Conservation (phyloP, 352 stramenopile species). For the Thraustochytrium striatum region DNA sequence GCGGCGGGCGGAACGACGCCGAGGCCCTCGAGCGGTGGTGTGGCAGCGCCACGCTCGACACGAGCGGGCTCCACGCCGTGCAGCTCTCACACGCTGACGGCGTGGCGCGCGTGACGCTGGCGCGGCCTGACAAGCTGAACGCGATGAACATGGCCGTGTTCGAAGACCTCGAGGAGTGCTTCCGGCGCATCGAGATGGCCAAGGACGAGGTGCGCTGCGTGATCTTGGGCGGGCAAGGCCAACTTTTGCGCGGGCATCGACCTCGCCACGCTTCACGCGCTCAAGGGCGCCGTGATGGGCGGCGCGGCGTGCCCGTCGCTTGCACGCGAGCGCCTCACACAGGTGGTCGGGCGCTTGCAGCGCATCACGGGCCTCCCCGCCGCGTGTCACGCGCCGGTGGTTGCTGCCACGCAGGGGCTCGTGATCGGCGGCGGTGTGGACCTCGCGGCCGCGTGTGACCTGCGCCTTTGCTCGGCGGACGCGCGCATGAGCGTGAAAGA, state of each 20-base stretch:
- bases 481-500: conserved; percentile 58
- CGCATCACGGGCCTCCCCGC: conserved; percentile 73
- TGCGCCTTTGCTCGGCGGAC: conserved; percentile 55
- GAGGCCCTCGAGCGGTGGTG: no score
- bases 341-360: conserved; percentile 74
- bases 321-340: conserved; percentile 72
- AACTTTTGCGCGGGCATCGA: conserved; percentile 54
- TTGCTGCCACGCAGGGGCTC: conserved; percentile 55
- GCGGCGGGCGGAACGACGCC: no score
- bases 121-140: conserved; percentile 64
- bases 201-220: conserved; percentile 54
- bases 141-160: conserved; percentile 58
- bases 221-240: conserved; percentile 54
- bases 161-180: conserved; percentile 53
- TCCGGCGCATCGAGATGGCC: conserved; percentile 50
- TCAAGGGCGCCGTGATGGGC: neutral
- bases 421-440: conserved; percentile 58
- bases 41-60: no score
- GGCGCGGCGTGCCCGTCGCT: conserved; percentile 63
- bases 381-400: conserved; percentile 56
- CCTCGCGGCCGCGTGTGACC: conserved; percentile 58
- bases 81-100: no score
- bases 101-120: conserved; percentile 71
- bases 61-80: no score
- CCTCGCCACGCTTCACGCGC: conserved; percentile 24